Base-by-base conservation (phyloP, 257 asterid species). In the Cynanchum wilfordii region DNA sequence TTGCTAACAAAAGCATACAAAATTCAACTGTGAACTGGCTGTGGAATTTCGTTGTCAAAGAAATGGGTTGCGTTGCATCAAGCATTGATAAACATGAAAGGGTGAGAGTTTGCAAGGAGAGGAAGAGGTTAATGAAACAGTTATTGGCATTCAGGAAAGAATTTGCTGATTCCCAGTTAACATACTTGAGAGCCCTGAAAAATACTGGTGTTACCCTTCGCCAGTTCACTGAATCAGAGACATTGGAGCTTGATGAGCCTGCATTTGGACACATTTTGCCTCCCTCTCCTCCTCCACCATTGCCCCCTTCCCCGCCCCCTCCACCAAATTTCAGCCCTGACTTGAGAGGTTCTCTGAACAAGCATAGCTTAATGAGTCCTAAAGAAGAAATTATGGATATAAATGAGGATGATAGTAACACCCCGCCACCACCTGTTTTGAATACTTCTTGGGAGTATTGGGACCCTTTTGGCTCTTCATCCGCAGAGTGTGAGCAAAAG, bases 51-150 rank as follows among this genome's bases (percentile, higher is more conserved):
- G 45, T 45, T 54, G 57, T 50, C 12, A 45, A 69, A 75, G 79
- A 71, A 76, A 91, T 91, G 96, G 97, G 97, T 10, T 89, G 97
- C 76, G 95, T 80, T 70, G 89, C 85, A 66, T 91, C 97, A 70
- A 89, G 87, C 75, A 82, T 86, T 72, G 93, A 85, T 65, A 82
- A 87, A 69, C 88, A 83, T 77, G 97, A 89, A 82, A 88, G 86
- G 82, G 95, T 91, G 65, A 88, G 89, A 58, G 59, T 79, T 51
- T 89, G 91, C 73, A 88, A 84, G 81, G 96, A 91, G 77, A 86
- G 96, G 73, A 91, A 89, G 77, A 88, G 78, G 79, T 75, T 89
- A 36, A 83, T 89, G 93, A 91, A 89, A 73, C 89, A 81, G 77
- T 71, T 89, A 62, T 54, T 91, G 67, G 82, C 80, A 55, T 76